Evolutionary conservation across 2,329 filamentous ascomycete genomes (phyloP), one percentile per base, ranked within the genome.

Genomic region (Chaetomium sp.): DNA sequence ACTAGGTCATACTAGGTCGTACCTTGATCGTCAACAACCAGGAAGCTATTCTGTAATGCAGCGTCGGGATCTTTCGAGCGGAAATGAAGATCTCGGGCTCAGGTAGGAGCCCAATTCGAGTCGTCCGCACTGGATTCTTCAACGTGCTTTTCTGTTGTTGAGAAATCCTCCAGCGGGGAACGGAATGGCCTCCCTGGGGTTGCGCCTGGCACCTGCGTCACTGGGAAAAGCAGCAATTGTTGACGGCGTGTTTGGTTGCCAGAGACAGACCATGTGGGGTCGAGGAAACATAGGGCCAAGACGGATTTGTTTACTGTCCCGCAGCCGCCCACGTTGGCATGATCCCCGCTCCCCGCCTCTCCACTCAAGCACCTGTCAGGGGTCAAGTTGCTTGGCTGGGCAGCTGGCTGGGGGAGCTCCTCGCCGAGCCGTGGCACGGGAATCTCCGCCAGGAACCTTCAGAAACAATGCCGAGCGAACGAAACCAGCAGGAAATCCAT

Each of bases 301-400:
- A 49, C 45, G 33, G 50, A 53, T 65, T 65, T 65, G 62, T 64
- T 64, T 60, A 64, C 57, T 61, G 63, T 38, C 51, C 33, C 38
- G 21, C 62, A 45, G 45, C 54, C 42, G 45, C 54, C 42, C 56
- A 47, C 23, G 25, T 45, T 27, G 49, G 38, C 49, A 53, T 56
- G 57, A 33, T 35, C 53, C 57, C 53, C 47, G 63, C 53, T 60
- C 53, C 63, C 51, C 51, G 38, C 42, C 25, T 23, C 23, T 23
- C 50, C 19, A 33, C 47, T 33, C 31, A 33, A 33, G 31, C 31
- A 9, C 38, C 38, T 50, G 57, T 23, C 62, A 64, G 57, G 62
- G 62, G 62, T 50, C 6, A 25, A 56, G 56, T 9, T 21, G 23
- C 27, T 42, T 42, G 38, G 38, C 27, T 29, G 27, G 27, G 27